Conservation (phyloP, 495 filamentous ascomycete species). For the Neurospora sublineolata region DNA sequence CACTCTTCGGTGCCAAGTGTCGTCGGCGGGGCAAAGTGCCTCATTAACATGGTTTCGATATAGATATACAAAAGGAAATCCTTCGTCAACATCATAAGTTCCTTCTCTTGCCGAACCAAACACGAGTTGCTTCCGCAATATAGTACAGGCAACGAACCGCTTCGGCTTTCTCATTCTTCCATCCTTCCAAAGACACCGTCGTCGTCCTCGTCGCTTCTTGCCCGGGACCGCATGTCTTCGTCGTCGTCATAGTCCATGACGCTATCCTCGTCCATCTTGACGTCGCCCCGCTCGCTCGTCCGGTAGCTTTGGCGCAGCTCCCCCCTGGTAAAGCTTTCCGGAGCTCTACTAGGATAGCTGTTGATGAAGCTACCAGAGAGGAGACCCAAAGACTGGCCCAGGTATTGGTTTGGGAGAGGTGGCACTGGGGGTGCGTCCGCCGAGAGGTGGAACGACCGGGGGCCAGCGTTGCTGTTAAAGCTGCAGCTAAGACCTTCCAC, state of each 20-base stretch:
- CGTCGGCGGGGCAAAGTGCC: conserved; percentile 41
- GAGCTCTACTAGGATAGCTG: conserved; percentile 40
- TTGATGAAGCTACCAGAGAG: conserved; percentile 31
- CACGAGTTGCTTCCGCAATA: not conserved
- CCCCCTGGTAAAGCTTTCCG: conserved; percentile 39
- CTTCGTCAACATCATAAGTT: conserved; percentile 19
- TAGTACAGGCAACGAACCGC: not conserved
- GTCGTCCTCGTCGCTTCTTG: conserved; percentile 76
- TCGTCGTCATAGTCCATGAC: conserved; percentile 65
- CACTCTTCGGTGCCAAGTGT: conserved; percentile 49
- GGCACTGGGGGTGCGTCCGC: conserved; percentile 79
- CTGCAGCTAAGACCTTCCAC: conserved; percentile 84
- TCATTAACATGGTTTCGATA: conserved; percentile 33
- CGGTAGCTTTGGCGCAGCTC: conserved; percentile 18
- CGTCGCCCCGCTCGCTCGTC: conserved; percentile 29
- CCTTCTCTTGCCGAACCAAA: not conserved
- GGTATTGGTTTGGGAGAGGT: conserved; percentile 61
- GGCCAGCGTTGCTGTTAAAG: conserved; percentile 59
- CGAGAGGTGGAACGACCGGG: conserved; percentile 55
- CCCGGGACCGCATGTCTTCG: conserved; percentile 50
- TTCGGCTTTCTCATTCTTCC: conserved; percentile 57
- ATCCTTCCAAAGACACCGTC: conserved; percentile 91
- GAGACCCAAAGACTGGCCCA: conserved; percentile 31
- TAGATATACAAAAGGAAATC: conserved; percentile 38
- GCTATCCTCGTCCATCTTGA: conserved; percentile 61